Conservation (phyloP, 495 filamentous ascomycete species). For the Hyaloscypha hepaticicola region DNA sequence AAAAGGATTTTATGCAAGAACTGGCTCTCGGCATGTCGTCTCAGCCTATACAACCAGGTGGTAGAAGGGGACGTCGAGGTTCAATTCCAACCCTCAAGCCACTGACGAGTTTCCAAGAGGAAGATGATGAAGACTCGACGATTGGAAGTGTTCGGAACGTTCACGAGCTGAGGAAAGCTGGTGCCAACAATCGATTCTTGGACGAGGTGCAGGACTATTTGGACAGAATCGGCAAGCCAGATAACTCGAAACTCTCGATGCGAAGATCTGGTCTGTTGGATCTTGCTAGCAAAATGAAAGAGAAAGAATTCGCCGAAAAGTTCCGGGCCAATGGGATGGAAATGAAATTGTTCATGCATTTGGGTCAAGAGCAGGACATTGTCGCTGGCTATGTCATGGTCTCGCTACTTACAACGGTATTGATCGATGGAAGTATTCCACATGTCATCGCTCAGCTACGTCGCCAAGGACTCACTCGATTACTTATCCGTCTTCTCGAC, state of each 20-base stretch:
- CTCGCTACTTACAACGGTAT: constrained; percentile 54
- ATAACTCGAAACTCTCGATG: constrained; percentile 38
- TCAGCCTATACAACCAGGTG: constrained; percentile 10
- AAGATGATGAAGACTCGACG: constrained; percentile 50
- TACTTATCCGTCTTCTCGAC: constrained; percentile 55
- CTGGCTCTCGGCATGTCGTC: constrained; percentile 34
- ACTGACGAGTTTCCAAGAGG: constrained; percentile 30
- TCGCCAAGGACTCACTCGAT: constrained; percentile 45
- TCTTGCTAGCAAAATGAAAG: constrained; percentile 68
- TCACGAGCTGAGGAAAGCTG: constrained; percentile 85
- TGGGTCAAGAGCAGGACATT: constrained; percentile 52
- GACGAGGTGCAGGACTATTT: constrained; percentile 80
- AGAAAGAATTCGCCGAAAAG: constrained; percentile 61
- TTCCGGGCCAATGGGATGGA: constrained; percentile 77
- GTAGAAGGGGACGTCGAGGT: constrained; percentile 32
- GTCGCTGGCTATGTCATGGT: constrained; percentile 59
- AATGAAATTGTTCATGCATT: constrained; percentile 57
- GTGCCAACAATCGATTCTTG: constrained; percentile 77
- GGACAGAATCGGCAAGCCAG: constrained; percentile 71
- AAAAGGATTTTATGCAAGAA: constrained; percentile 37
- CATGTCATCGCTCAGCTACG: constrained; percentile 52
- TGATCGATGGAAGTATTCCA: constrained; percentile 48
- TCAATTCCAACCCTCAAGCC: constrained; percentile 32
- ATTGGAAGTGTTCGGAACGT: constrained; percentile 72
- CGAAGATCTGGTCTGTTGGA: constrained; percentile 58